phyloP scores from a whole-genome alignment of 169 alveolate species.

The Plasmodium knowlesi region DNA sequence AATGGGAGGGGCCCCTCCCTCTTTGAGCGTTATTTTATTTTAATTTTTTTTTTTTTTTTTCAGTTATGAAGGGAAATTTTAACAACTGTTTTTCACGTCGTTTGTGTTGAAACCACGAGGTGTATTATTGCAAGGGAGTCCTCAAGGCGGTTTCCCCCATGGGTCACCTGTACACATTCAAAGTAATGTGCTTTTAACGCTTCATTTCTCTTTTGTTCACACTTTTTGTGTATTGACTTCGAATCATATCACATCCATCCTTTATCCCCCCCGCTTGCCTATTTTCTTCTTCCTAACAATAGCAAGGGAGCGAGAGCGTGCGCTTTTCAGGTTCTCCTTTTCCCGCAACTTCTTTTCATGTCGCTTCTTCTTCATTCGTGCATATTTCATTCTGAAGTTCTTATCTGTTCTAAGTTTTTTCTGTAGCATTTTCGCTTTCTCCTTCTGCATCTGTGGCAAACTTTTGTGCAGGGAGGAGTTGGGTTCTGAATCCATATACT shows the following conservation, averaged over 20 bases:
- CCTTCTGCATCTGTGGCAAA: background rate
- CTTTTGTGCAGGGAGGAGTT: background rate
- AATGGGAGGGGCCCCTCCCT: background rate
- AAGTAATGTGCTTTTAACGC: background rate
- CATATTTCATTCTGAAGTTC: constrained; percentile 16
- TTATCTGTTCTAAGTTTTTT: constrained; percentile 47
- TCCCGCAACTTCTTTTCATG: constrained; percentile 7
- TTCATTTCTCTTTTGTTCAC: background rate
- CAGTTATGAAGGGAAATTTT: background rate
- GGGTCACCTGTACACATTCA: background rate
- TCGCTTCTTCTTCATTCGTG: constrained; percentile 18
- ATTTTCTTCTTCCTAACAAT: constrained; percentile 28
- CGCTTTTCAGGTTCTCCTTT: constrained; percentile 42
- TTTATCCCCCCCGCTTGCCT: background rate
- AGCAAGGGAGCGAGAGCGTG: constrained; percentile 28
- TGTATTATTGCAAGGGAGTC: background rate
- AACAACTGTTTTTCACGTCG: background rate
- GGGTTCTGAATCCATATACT: background rate
- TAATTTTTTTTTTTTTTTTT: background rate
- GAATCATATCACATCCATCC: background rate
- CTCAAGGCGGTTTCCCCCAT: background rate
- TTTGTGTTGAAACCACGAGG: background rate
- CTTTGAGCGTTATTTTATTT: background rate
- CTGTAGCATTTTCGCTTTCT: constrained; percentile 26
- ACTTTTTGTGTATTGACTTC: background rate